These are phyloP conservation scores for Xylaria sp. DNA, from an alignment of 2,329 filamentous ascomycete species.

Conservation along the genomic window DNA sequence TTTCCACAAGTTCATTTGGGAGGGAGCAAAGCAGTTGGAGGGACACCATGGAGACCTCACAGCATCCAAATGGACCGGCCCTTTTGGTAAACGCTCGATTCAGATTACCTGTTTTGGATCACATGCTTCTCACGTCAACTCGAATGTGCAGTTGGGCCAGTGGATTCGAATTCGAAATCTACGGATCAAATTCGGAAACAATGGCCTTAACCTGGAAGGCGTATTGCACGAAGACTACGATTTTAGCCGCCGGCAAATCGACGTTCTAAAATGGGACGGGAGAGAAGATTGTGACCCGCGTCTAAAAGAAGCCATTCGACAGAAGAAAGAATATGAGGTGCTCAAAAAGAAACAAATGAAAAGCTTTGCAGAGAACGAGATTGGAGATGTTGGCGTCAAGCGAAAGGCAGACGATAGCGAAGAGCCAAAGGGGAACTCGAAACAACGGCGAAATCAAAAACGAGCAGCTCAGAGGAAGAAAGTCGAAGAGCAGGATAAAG, in stretches of 20 bases:
- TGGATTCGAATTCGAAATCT: slow-evolving; percentile 79
- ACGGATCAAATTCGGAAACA: slow-evolving; percentile 69
- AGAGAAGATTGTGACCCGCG: slow-evolving; percentile 58
- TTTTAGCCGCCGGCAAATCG: slow-evolving; percentile 66
- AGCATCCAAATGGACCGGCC: slow-evolving; percentile 72
- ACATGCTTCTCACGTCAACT: slow-evolving; percentile 70
- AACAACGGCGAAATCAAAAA: slow-evolving; percentile 45
- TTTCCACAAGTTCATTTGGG: slow-evolving; percentile 66
- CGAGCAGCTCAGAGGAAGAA: slow-evolving; percentile 45
- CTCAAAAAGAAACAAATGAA: slow-evolving; percentile 45
- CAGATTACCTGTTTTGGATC: slow-evolving; percentile 77
- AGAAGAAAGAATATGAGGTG: slow-evolving; percentile 73
- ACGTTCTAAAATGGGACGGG: slow-evolving; percentile 57
- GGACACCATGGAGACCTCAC: slow-evolving; percentile 62
- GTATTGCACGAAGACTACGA: slow-evolving; percentile 71
- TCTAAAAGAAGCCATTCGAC: slow-evolving; percentile 68
- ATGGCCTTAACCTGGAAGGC: slow-evolving; percentile 73
- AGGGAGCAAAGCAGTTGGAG: slow-evolving; percentile 45
- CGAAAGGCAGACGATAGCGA: slow-evolving; percentile 38
- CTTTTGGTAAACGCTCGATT: slow-evolving; percentile 77
- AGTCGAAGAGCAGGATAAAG: slow-evolving; percentile 46
- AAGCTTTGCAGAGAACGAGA: slow-evolving; percentile 33
- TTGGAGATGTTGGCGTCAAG: slow-evolving; percentile 35
- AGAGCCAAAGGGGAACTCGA: slow-evolving; percentile 41
- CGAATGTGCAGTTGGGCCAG: slow-evolving; percentile 66